Conservation (phyloP, 805 yeast species). For the Ogataea naganishii region DNA sequence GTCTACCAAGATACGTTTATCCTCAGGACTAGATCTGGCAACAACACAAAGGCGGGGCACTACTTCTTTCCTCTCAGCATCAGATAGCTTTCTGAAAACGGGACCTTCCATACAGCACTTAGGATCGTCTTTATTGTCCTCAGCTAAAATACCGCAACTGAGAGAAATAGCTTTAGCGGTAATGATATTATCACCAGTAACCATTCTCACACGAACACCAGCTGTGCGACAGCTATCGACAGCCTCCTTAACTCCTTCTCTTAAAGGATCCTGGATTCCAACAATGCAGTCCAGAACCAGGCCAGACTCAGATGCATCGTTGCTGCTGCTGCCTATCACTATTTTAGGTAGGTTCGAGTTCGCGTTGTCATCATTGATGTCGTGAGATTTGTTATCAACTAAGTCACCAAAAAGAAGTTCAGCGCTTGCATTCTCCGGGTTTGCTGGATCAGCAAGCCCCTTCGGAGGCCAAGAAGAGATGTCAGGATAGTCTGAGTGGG, state of each 20-base stretch:
- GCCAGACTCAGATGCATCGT: slow-evolving; percentile 16
- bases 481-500: slow-evolving; percentile 59
- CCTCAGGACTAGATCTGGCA: slow-evolving; percentile 95
- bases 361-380: slow-evolving; percentile 6
- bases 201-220: slow-evolving; percentile 95
- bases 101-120: slow-evolving; percentile 90
- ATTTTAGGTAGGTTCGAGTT: slow-evolving; percentile 17
- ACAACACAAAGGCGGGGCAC: slow-evolving; percentile 76
- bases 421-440: slow-evolving; percentile 34
- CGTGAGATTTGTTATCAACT: slow-evolving; percentile 12
- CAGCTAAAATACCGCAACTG: slow-evolving; percentile 68
- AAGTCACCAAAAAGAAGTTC: slow-evolving; percentile 29
- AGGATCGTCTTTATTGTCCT: slow-evolving; percentile 43
- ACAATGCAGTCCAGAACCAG: slow-evolving; percentile 64
- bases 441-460: slow-evolving; percentile 25
- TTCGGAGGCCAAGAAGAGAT: slow-evolving; percentile 59
- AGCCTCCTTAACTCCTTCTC: slow-evolving; percentile 85
- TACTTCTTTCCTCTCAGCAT: slow-evolving; percentile 43
- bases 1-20: slow-evolving; percentile 79
- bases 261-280: slow-evolving; percentile 92
- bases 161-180: slow-evolving; percentile 90
- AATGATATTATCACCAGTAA: slow-evolving; percentile 89
- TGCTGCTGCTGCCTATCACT: slow-evolving; percentile 18
- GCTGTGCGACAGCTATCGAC: slow-evolving; percentile 80
- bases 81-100: slow-evolving; percentile 58